Conservation (phyloP, 441 rosid species). For the Gossypium schwendimanii region DNA sequence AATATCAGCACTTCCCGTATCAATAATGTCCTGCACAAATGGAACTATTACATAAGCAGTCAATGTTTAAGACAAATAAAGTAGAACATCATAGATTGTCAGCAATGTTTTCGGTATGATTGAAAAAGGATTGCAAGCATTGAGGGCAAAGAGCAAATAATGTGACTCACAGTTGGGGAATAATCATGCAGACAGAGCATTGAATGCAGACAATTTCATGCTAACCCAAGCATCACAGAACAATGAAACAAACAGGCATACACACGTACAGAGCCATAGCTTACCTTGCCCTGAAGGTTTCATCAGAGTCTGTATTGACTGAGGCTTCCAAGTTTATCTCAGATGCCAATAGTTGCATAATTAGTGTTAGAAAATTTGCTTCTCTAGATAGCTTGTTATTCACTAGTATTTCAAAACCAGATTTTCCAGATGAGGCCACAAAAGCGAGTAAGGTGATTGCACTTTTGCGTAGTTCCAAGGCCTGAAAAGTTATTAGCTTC, state of each 20-base stretch:
- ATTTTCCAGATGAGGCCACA: conserved; percentile 65
- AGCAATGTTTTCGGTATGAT: not conserved
- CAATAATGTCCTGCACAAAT: conserved; percentile 45
- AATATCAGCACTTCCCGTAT: conserved; percentile 72
- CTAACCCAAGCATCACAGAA: not conserved
- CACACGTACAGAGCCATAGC: not conserved
- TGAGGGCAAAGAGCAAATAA: not conserved
- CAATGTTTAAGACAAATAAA: not conserved
- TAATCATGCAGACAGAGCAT: not conserved
- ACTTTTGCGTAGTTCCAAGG: conserved; percentile 59
- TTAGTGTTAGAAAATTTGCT: conserved; percentile 52
- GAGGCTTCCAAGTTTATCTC: conserved; percentile 57
- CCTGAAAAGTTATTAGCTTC: conserved; percentile 43
- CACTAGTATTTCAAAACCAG: conserved; percentile 62
- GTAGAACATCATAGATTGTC: not conserved
- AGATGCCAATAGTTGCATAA: conserved; percentile 59
- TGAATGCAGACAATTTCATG: not conserved
- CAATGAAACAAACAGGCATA: not conserved
- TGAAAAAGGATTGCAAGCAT: not conserved
- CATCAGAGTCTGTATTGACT: conserved; percentile 27
- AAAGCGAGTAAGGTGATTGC: conserved; percentile 58
- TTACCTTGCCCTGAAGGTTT: conserved; percentile 64
- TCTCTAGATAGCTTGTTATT: conserved; percentile 43
- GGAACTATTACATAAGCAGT: not conserved
- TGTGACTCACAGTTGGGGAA: not conserved